phyloP scores from a whole-genome alignment of 768 basidiomycete species.

The Pulveroboletus frians region DNA sequence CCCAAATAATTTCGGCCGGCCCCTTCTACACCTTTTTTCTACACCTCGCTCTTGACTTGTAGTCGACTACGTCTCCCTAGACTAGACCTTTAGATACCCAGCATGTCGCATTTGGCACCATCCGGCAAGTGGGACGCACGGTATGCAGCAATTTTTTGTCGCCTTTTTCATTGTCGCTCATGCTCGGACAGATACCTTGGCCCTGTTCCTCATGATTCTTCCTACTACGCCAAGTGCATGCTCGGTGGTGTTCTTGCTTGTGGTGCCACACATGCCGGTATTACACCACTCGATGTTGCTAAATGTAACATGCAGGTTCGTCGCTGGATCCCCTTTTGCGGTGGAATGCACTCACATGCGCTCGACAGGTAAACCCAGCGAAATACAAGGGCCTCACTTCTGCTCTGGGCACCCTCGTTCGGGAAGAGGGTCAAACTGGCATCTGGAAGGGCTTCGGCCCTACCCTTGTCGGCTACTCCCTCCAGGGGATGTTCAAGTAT shows the following conservation, averaged over 20 bases:
- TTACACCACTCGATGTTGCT: slow-evolving; percentile 7
- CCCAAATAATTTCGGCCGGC: slow-evolving; percentile 2
- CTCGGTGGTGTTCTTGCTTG: slow-evolving; percentile 8
- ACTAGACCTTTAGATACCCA: slow-evolving; percentile 1
- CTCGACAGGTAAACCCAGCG: slow-evolving; percentile 57
- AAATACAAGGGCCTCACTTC: slow-evolving; percentile 68
- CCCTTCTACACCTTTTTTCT: too few species aligned
- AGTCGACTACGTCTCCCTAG: too few species aligned
- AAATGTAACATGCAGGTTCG: slow-evolving; percentile 11
- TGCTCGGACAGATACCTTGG: slow-evolving; percentile 5
- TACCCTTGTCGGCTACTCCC: slow-evolving; percentile 87
- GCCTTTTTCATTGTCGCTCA: background rate
- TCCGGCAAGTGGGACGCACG: slow-evolving; percentile 17
- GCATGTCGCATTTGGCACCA: slow-evolving; percentile 14
- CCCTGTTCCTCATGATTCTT: slow-evolving; percentile 9
- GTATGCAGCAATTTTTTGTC: background rate
- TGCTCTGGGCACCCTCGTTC: slow-evolving; percentile 57
- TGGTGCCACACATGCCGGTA: slow-evolving; percentile 6
- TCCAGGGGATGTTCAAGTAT: slow-evolving; percentile 98
- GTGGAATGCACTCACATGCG: too few species aligned
- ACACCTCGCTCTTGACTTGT: background rate
- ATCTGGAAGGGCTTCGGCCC: slow-evolving; percentile 94
- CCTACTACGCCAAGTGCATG: slow-evolving; percentile 11
- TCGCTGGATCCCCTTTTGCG: background rate
- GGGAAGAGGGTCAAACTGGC: slow-evolving; percentile 78